These are phyloP conservation scores for Centaurea solstitialis DNA, from an alignment of 129 eudicot species.

Conservation along the genomic window DNA sequence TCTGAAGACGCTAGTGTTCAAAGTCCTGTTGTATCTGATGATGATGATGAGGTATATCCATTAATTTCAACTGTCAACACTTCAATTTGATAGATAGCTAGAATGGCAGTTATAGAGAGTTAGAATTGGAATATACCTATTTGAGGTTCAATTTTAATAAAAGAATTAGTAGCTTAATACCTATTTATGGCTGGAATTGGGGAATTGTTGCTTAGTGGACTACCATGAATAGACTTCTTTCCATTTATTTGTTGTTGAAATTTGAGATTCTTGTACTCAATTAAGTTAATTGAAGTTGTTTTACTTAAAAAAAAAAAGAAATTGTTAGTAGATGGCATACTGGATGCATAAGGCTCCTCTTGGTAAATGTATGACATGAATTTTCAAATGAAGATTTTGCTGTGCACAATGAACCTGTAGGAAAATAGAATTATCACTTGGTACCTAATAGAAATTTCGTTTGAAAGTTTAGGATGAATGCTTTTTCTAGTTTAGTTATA, in stretches of 20 bases:
- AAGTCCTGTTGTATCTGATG: slow-evolving; percentile 50
- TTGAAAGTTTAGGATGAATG: background rate
- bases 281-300: background rate
- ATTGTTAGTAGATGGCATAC: background rate
- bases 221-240: too few species aligned
- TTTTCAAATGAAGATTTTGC: background rate
- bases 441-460: background rate
- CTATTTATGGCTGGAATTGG: background rate
- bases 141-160: background rate
- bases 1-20: slow-evolving; percentile 29
- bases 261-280: background rate
- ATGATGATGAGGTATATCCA: slow-evolving; percentile 29
- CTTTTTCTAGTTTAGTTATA: background rate
- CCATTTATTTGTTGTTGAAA: too few species aligned
- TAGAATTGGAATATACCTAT: background rate
- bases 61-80: background rate
- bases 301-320: too few species aligned
- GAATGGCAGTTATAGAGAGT: background rate
- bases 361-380: background rate
- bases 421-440: background rate
- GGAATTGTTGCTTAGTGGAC: too few species aligned
- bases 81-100: background rate
- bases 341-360: background rate
- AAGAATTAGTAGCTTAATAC: background rate
- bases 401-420: background rate